These are phyloP conservation scores for Alternaria consortialis DNA, from an alignment of 2,329 filamentous ascomycete species.

Conservation along the genomic window DNA sequence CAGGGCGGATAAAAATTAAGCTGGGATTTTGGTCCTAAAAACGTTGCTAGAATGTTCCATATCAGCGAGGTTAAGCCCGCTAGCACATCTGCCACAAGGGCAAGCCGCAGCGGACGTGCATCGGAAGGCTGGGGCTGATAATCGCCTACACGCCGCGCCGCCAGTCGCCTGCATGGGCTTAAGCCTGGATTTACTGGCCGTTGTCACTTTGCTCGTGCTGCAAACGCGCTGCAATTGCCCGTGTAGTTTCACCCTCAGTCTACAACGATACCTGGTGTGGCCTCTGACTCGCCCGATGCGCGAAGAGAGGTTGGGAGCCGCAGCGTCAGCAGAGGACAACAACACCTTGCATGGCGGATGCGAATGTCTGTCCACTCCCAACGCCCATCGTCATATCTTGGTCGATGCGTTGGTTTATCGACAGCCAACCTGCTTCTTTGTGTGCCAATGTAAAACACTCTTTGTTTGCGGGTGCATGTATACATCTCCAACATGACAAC, in stretches of 20 bases:
- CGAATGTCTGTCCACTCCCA: conserved; percentile 18
- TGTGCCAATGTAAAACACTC: conserved; percentile 27
- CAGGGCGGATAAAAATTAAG: conserved; percentile 36
- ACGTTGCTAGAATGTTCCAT: conserved; percentile 49
- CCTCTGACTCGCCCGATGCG: conserved; percentile 25
- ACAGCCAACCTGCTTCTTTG: conserved; percentile 31
- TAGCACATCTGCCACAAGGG: conserved; percentile 23
- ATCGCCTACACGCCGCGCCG: conserved; percentile 2
- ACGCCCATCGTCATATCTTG: conserved; percentile 4
- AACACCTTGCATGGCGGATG: conserved; percentile 24
- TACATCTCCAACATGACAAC: background rate
- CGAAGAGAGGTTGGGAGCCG: conserved; percentile 38
- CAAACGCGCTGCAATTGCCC: background rate
- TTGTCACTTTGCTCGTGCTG: background rate
- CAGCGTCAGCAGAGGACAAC: conserved; percentile 35
- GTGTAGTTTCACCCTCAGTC: background rate
- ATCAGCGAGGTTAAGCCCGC: conserved; percentile 28
- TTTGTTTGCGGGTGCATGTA: conserved; percentile 18
- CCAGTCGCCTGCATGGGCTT: conserved; percentile 20
- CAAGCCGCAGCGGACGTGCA: conserved; percentile 34
- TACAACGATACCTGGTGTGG: background rate
- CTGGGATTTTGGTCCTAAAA: conserved; percentile 28
- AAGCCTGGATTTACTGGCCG: background rate
- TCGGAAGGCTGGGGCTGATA: conserved; percentile 33
- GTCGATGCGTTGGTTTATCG: conserved; percentile 24